These are phyloP conservation scores for Oryza glumipatula DNA, from an alignment of 176 grass and related monocot genomes.

Conservation along the genomic window DNA sequence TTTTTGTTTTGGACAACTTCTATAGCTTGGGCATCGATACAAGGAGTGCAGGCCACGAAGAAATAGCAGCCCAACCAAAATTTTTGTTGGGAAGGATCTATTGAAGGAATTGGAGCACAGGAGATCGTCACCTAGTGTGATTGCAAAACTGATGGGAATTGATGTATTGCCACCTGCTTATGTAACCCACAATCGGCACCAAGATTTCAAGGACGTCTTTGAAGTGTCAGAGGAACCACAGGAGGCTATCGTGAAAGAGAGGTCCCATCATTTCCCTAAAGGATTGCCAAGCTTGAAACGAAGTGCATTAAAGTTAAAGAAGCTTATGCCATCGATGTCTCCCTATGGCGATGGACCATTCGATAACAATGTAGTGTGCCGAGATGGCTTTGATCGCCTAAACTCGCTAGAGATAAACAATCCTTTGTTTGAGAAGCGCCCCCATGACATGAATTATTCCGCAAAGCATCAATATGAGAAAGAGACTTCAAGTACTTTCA, in stretches of 20 bases:
- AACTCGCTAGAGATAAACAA: constrained; percentile 60
- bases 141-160: constrained; percentile 82
- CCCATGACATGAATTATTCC: constrained; percentile 48
- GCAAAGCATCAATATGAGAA: constrained; percentile 34
- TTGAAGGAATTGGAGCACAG: constrained; percentile 53
- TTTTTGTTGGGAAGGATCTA: constrained; percentile 55
- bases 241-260: constrained; percentile 41
- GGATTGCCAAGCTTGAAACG: constrained; percentile 55
- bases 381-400: constrained; percentile 35
- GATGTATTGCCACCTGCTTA: constrained; percentile 55
- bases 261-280: constrained; percentile 34
- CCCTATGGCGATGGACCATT: constrained; percentile 30
- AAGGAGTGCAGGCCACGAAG: constrained; percentile 54
- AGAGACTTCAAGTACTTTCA: constrained; percentile 23
- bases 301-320: constrained; percentile 39
- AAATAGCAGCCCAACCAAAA: constrained; percentile 39
- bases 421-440: constrained; percentile 65
- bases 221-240: constrained; percentile 51
- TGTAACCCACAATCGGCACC: constrained; percentile 28
- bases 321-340: constrained; percentile 46
- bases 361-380: constrained; percentile 22
- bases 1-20: constrained; percentile 11
- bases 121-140: constrained; percentile 63
- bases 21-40: constrained; percentile 47
- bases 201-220: constrained; percentile 71